Evolutionary conservation across 352 stramenopile species (phyloP).

Genomic region (Poterioochromonas sp.): DNA sequence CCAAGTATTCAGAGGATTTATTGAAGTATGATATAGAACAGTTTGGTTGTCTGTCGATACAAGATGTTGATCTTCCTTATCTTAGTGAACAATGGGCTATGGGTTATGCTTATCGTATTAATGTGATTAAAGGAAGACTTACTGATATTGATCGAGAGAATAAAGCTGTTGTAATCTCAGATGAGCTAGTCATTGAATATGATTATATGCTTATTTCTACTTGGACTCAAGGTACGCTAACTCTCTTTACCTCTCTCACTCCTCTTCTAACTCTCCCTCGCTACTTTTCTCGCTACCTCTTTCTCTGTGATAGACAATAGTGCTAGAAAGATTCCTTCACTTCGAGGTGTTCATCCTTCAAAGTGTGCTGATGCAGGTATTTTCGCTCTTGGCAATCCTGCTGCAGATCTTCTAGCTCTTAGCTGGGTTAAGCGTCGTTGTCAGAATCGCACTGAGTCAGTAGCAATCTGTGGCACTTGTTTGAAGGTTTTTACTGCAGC

Average conservation of each 20-base stretch:
- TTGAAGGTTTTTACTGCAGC: slow-evolving; percentile 4
- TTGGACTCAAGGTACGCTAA: slow-evolving; percentile 55
- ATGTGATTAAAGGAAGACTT: slow-evolving; percentile 54
- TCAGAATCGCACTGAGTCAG: not conserved
- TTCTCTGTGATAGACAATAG: slow-evolving; percentile 17
- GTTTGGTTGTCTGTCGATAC: slow-evolving; percentile 24
- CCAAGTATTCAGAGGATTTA: slow-evolving; percentile 17
- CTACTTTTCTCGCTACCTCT: too few species aligned
- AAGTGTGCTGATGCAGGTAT: slow-evolving; percentile 21
- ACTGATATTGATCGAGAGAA: slow-evolving; percentile 59
- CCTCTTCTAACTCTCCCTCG: too few species aligned
- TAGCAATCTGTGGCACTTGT: not conserved
- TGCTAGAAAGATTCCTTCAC: not conserved
- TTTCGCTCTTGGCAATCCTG: slow-evolving; percentile 19
- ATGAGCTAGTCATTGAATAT: slow-evolving; percentile 64
- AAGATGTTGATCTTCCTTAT: not conserved
- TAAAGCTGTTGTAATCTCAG: slow-evolving; percentile 58
- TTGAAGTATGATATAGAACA: slow-evolving; percentile 43
- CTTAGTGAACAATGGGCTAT: slow-evolving; percentile 47
- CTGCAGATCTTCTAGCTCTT: slow-evolving; percentile 15
- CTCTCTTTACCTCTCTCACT: too few species aligned
- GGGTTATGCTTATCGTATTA: slow-evolving; percentile 53
- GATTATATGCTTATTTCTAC: slow-evolving; percentile 63
- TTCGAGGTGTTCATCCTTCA: not conserved
- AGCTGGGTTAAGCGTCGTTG: not conserved